These are phyloP conservation scores for Coemansia sp. DNA, from an alignment of 192 early-diverging fungal genomes.

Conservation along the genomic window DNA sequence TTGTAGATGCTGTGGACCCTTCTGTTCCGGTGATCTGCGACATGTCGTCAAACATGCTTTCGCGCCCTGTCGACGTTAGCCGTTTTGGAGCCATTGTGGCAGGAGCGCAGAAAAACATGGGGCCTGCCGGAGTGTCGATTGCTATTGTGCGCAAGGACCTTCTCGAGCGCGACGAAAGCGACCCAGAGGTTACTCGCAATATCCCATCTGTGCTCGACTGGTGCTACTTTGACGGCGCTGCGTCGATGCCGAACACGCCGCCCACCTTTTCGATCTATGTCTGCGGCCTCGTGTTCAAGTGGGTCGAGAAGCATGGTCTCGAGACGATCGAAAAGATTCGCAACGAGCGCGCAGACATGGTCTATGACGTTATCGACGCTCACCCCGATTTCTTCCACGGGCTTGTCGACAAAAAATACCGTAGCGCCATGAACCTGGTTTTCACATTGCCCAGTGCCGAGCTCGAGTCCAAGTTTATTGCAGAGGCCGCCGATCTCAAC, in stretches of 20 bases:
- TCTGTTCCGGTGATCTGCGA: conserved; percentile 85
- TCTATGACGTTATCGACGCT: conserved; percentile 66
- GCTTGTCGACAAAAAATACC: conserved; percentile 60
- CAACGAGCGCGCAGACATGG: conserved; percentile 62
- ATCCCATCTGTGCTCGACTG: conserved; percentile 86
- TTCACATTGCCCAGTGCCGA: conserved; percentile 67
- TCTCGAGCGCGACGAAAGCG: conserved; percentile 58
- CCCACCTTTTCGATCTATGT: conserved; percentile 94
- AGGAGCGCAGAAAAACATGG: conserved; percentile 97
- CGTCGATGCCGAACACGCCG: conserved; percentile 95
- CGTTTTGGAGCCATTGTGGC: conserved; percentile 88
- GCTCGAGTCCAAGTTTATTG: conserved; percentile 80
- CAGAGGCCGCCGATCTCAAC: conserved; percentile 70
- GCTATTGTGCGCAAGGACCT: conserved; percentile 92
- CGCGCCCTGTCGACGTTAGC: conserved; percentile 74
- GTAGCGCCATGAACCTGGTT: conserved; percentile 91
- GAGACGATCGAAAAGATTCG: conserved; percentile 66
- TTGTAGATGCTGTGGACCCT: conserved; percentile 46
- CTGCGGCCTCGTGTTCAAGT: conserved; percentile 84
- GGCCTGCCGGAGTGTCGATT: conserved; percentile 88
- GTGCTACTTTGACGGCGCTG: conserved; percentile 73
- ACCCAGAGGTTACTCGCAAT: conserved; percentile 44
- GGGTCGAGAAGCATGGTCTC: conserved; percentile 68
- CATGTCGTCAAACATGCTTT: conserved; percentile 84
- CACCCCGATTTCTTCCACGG: conserved; percentile 68